phyloP scores from a whole-genome alignment of 441 rosid species.

The Bocquillonia castaneifolia region DNA sequence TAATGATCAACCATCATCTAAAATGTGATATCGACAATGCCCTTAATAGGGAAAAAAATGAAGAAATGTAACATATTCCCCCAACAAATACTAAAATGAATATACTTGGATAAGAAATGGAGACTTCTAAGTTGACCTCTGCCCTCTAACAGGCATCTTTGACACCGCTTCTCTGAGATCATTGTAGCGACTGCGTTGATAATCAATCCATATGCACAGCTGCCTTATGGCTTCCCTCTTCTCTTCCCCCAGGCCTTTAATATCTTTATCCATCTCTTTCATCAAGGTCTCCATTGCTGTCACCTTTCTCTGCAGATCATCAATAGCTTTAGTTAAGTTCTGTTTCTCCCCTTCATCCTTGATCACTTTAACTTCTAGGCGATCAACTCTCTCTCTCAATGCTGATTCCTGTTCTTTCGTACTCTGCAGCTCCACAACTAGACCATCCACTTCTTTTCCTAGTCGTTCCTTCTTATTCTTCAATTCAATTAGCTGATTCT shows the following conservation, averaged over 20 bases:
- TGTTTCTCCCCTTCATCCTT: constrained; percentile 49
- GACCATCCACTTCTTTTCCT: constrained; percentile 27
- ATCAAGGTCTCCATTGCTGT: constrained; percentile 35
- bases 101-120: constrained; percentile 10
- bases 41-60: neutral
- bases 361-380: constrained; percentile 40
- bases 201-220: constrained; percentile 76
- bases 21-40: constrained; percentile 9
- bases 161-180: constrained; percentile 52
- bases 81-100: constrained; percentile 21
- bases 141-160: constrained; percentile 37
- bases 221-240: constrained; percentile 94
- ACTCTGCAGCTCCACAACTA: constrained; percentile 35
- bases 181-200: constrained; percentile 56
- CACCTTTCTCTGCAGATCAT: constrained; percentile 38
- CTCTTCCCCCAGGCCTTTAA: constrained; percentile 60
- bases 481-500: constrained; percentile 37
- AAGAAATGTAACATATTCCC: constrained; percentile 20
- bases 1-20: neutral
- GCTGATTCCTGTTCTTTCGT: constrained; percentile 34
- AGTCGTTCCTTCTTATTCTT: constrained; percentile 36
- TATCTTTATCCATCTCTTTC: constrained; percentile 49
- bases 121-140: constrained; percentile 35
- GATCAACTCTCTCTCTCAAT: constrained; percentile 39
- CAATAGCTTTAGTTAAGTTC: constrained; percentile 30